Evolutionary conservation across 768 basidiomycete genomes (phyloP), one percentile per base, ranked within the genome.

Genomic region (Leccinum fibrillosum): DNA sequence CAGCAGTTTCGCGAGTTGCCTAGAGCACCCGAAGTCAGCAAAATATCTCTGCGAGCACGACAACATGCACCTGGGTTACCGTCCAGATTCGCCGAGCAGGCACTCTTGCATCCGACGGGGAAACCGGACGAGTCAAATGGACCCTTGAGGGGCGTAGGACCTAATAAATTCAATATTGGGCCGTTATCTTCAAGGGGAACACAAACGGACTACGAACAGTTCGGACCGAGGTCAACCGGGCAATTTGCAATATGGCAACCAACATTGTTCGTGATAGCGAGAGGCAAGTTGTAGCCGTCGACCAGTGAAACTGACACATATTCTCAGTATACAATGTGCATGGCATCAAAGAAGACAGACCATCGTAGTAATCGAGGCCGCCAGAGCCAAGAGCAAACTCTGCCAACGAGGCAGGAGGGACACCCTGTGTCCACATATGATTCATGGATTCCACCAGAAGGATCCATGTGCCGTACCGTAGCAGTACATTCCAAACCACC

Each of bases 331-430:
- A 28, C 13, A 4, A 9, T 5, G 23, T 5, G 6, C 5, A 26
- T 26, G 2, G 6, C 11, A 23, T 48, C 26, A n/a, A 15, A 42
- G 23, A 21, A n/a, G 11, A 52, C 73, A 13, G 53, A 85, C 85
- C 81, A 67, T 88, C 86, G 54, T 86, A 89, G 59, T 74, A 85
- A 60, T 89, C 88, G 1, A 44, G 25, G 49, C 74, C 77, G 12
- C 74, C 77, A 45, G 69, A 65, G 1, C 66, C 77, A 9, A 89
- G 70, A n/a, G 84, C 88, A 74, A 81, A 89, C 63, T 89, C 86
- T 1, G 88, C 88, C 37, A 89, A 73, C 4, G 82, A 80, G 11
- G 83, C 87, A 45, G 89, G 89, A 32, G 87, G 86, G n/a, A 85
- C 79, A 52, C 84, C 85, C 80, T 80, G 8, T 30, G 50, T 42